Percentiles rank a stretch among this genome's conserved stretches.
These are phyloP conservation scores for Phanerodontia chrysosporium DNA, from an alignment of 768 basidiomycete species.

Conservation along the genomic window DNA sequence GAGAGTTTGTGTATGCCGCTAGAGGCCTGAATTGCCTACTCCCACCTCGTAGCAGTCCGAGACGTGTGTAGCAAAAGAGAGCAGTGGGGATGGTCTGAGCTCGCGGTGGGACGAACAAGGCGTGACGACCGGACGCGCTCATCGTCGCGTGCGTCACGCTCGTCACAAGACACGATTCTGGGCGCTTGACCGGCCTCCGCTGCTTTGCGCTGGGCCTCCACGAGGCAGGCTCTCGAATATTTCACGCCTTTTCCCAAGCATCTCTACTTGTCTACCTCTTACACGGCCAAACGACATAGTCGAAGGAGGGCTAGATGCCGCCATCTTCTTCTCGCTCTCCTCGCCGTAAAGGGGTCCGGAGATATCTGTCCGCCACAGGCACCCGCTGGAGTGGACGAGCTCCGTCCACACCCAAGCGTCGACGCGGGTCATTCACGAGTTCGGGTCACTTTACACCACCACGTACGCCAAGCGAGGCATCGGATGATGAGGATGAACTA, in stretches of 20 bases:
- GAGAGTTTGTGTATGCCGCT: too few relatives aligned
- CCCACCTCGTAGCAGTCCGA: not conserved
- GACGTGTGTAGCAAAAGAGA: not conserved
- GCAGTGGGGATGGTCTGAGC: not conserved
- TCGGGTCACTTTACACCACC: slow-evolving; percentile 13
- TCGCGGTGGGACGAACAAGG: not conserved
- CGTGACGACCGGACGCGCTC: slow-evolving; percentile 9
- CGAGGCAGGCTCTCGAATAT: not conserved
- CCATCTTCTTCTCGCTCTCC: slow-evolving; percentile 22
- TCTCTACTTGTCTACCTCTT: not conserved
- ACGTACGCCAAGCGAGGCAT: not conserved
- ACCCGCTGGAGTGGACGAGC: slow-evolving; percentile 16
- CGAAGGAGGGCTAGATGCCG: too few relatives aligned
- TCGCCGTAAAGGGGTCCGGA: slow-evolving; percentile 20
- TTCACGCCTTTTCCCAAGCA: not conserved
- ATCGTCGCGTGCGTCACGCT: slow-evolving; percentile 6
- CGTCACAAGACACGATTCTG: not conserved
- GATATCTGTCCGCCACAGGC: slow-evolving; percentile 22
- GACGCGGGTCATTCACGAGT: slow-evolving; percentile 18
- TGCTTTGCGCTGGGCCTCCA: not conserved
- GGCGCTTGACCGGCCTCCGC: not conserved
- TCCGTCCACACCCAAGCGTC: slow-evolving; percentile 10
- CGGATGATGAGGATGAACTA: slow-evolving; percentile 13
- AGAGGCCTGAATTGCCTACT: too few relatives aligned
- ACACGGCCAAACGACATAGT: not conserved